Percentiles rank a stretch among this genome's conserved stretches.
These are phyloP conservation scores for Schizophyllum amplum DNA, from an alignment of 1,284 basidiomycete species.

Conservation along the genomic window DNA sequence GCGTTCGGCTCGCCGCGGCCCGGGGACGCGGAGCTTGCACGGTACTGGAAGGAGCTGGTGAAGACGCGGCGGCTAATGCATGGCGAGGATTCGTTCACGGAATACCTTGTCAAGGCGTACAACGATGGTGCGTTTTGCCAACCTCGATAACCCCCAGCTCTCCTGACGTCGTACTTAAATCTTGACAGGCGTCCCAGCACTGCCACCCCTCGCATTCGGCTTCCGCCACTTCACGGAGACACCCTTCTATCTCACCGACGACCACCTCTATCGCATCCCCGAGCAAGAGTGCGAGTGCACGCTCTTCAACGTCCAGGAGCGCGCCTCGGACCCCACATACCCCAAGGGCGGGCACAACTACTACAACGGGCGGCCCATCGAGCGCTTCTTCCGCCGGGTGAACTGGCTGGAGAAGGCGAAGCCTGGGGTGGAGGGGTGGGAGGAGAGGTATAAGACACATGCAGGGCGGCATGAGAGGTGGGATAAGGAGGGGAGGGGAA, in stretches of 20 bases:
- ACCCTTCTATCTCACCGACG: constrained; percentile 40
- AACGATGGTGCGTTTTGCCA: constrained; percentile 38
- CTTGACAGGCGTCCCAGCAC: constrained; percentile 37
- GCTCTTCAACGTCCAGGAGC: constrained; percentile 28
- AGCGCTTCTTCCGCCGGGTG: constrained; percentile 33
- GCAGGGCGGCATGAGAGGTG: constrained; percentile 10
- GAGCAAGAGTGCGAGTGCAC: constrained; percentile 35
- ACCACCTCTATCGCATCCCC: constrained; percentile 37
- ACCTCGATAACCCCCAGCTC: background rate
- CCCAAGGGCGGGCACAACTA: constrained; percentile 53
- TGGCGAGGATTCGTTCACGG: constrained; percentile 30
- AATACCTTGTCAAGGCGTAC: constrained; percentile 43
- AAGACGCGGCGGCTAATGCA: constrained; percentile 24
- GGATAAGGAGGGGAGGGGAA: background rate
- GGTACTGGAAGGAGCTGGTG: constrained; percentile 32
- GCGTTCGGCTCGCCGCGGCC: constrained; percentile 42
- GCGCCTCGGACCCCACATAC: constrained; percentile 19
- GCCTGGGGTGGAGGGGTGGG: constrained; percentile 22
- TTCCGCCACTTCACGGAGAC: constrained; percentile 39
- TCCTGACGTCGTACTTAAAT: constrained; percentile 1
- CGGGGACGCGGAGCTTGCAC: constrained; percentile 33
- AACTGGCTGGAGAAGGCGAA: constrained; percentile 33
- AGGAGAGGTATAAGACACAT: constrained; percentile 18
- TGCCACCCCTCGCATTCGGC: constrained; percentile 41
- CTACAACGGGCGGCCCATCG: constrained; percentile 45